Evolutionary conservation across 371 early-diverging fungal genomes (phyloP), one percentile per base, ranked within the genome.

Genomic region (Mucor racemosus): DNA sequence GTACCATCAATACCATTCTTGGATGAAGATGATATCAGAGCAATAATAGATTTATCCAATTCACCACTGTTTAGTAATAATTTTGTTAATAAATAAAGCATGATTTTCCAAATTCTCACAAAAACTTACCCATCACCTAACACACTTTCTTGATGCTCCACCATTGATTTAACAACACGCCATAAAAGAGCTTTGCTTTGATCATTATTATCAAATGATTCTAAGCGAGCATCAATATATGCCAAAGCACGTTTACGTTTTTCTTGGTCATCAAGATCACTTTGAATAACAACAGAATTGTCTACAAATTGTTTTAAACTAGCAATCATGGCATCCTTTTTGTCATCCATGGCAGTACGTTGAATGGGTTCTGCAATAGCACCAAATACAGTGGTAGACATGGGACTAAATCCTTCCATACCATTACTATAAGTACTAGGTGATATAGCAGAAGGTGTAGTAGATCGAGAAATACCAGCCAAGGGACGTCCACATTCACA

Each of bases 401-500:
- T 42, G 10, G 48, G 62, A 26, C 38, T 62, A 34, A 38, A 48
- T 17, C 41, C 48, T 10, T 62, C 62, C 19, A 31, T 7, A 11
- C 11, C 38, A 14, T 17, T 13, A 31, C 15, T 54, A 53, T 50
- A 62, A 21, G 46, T n/a, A 4, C 59, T 59, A n/a, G 65, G 40
- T 5, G 59, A 58, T 11, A 59, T 26, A 17, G 62, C 67, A 33
- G 78, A 71, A 8, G 87, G 84, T 4, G 84, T 85, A 0, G 79
- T 76, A 4, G 86, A 71, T 10, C 83, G 74, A 6, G 86, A 85
- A 34, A 77, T 68, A 17, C 72, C 76, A 13, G 79, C 77, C 50
- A 90, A 75, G 0, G 82, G 83, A 35, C 86, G 84, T 35, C 92
- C 92, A 69, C 92, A 91, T 68, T 90, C 90, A 34, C 85, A 85